phyloP scores from a whole-genome alignment of 2,329 filamentous ascomycete species.

The Talaromyces islandicus region DNA sequence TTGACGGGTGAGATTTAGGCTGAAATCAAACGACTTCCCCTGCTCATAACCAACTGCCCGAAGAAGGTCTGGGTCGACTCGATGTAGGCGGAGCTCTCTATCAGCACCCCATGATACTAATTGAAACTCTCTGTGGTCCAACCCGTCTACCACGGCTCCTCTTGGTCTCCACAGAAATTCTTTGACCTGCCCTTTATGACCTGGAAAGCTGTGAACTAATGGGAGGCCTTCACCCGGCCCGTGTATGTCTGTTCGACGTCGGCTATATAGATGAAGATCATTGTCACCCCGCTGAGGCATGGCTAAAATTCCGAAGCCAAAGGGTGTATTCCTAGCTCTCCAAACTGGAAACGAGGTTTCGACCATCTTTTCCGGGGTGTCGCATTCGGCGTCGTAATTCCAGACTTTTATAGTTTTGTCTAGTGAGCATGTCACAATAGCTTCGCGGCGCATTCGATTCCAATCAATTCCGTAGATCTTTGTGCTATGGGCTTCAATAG shows the following conservation, averaged over 20 bases:
- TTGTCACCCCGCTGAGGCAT: conserved; percentile 90
- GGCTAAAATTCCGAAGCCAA: conserved; percentile 75
- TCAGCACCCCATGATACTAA: conserved; percentile 90
- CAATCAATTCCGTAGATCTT: conserved; percentile 96
- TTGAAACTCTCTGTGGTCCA: conserved; percentile 84
- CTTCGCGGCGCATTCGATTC: conserved; percentile 70
- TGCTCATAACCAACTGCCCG: conserved; percentile 67
- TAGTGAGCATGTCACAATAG: conserved; percentile 79
- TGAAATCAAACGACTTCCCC: conserved; percentile 58
- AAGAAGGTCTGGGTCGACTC: conserved; percentile 59
- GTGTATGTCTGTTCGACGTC: conserved; percentile 40
- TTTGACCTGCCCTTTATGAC: conserved; percentile 64
- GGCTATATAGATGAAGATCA: conserved; percentile 77
- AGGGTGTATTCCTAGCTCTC: conserved; percentile 86
- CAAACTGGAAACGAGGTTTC: conserved; percentile 80
- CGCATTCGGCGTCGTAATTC: conserved; percentile 64
- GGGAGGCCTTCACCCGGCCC: conserved; percentile 31
- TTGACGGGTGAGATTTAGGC: conserved; percentile 69
- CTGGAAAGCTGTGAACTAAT: conserved; percentile 47
- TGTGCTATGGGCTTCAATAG: conserved; percentile 80
- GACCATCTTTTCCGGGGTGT: conserved; percentile 69
- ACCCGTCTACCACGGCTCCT: conserved; percentile 60
- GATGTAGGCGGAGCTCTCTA: conserved; percentile 72
- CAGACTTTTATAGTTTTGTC: conserved; percentile 92
- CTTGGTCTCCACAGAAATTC: conserved; percentile 87